Evolutionary conservation across 2,329 filamentous ascomycete genomes (phyloP).

Genomic region (Penicillium expansum): DNA sequence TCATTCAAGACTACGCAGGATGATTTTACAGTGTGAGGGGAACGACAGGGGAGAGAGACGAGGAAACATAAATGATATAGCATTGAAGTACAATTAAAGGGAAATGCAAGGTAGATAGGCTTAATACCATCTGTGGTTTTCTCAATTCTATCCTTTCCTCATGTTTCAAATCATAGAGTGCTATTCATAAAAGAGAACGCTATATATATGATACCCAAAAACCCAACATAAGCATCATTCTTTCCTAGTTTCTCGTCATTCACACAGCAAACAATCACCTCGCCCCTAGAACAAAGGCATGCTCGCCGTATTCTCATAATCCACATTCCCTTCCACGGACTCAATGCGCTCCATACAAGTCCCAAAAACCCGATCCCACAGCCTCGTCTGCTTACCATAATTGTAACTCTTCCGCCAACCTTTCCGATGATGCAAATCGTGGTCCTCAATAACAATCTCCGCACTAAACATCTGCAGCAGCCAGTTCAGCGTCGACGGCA

Average conservation of each 20-base stretch:
- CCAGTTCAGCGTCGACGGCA: slow-evolving; percentile 38
- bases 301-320: slow-evolving; percentile 30
- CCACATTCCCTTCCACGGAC: slow-evolving; percentile 30
- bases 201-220: neutral
- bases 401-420: slow-evolving; percentile 39
- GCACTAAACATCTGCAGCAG: slow-evolving; percentile 34
- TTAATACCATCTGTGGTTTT: too few relatives aligned
- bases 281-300: slow-evolving; percentile 31
- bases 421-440: slow-evolving; percentile 42
- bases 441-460: slow-evolving; percentile 47
- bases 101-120: too few relatives aligned
- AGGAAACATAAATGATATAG: too few relatives aligned
- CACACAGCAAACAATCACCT: neutral
- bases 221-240: neutral
- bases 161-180: neutral
- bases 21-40: too few relatives aligned
- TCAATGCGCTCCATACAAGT: slow-evolving; percentile 42
- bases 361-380: slow-evolving; percentile 41
- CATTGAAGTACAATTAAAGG: too few relatives aligned
- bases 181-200: neutral
- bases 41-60: too few relatives aligned
- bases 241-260: neutral
- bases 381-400: slow-evolving; percentile 38
- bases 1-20: too few relatives aligned
- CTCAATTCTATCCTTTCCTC: too few relatives aligned